Conservation (phyloP, 768 basidiomycete species). For the Serendipita indica region DNA sequence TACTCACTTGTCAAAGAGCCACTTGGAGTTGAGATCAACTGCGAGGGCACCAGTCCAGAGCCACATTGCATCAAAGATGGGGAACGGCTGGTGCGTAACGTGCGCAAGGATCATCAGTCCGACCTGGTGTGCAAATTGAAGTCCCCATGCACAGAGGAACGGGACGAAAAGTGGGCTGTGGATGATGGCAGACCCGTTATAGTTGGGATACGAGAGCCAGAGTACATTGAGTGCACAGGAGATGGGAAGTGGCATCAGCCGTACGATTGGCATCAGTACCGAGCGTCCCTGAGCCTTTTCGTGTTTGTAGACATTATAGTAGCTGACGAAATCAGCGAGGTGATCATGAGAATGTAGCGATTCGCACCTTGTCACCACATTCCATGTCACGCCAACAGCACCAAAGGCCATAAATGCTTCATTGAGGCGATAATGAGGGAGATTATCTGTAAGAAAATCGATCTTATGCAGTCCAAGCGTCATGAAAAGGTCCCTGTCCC, state of each 20-base stretch:
- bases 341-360: not conserved
- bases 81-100: slow-evolving; percentile 71
- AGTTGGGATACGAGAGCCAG: slow-evolving; percentile 65
- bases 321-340: slow-evolving; percentile 31
- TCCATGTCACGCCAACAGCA: slow-evolving; percentile 53
- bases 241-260: slow-evolving; percentile 65
- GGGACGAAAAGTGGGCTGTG: slow-evolving; percentile 68
- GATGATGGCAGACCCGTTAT: slow-evolving; percentile 50
- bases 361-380: slow-evolving; percentile 54
- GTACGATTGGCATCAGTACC: slow-evolving; percentile 41
- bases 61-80: slow-evolving; percentile 79
- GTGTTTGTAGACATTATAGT: slow-evolving; percentile 58
- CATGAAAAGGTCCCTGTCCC: slow-evolving; percentile 50
- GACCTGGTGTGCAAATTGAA: slow-evolving; percentile 80
- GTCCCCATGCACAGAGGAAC: slow-evolving; percentile 86
- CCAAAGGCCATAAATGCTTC: slow-evolving; percentile 79
- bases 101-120: slow-evolving; percentile 89
- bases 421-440: slow-evolving; percentile 66
- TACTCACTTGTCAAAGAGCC: slow-evolving; percentile 50
- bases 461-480: slow-evolving; percentile 33
- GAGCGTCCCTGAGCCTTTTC: slow-evolving; percentile 15
- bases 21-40: slow-evolving; percentile 65
- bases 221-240: slow-evolving; percentile 56
- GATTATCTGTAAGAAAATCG: slow-evolving; percentile 28
- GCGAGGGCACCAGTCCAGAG: slow-evolving; percentile 63